These are phyloP conservation scores for Hordeum marinum DNA, from an alignment of 176 grass and related monocot species.

Conservation along the genomic window DNA sequence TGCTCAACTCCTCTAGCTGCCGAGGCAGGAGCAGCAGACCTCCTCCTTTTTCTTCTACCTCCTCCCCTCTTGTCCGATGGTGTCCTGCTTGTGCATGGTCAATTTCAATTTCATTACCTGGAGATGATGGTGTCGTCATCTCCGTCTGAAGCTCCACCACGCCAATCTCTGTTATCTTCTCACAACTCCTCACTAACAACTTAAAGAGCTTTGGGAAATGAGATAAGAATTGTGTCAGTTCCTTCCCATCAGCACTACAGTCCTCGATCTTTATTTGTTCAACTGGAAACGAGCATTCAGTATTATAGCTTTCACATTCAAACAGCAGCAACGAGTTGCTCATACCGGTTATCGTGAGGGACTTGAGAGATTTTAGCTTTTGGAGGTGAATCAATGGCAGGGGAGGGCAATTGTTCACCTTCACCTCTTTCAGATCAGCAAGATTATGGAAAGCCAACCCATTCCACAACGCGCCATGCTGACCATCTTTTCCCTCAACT, in stretches of 20 bases:
- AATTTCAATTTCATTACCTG: background rate
- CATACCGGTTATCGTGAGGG: too few relatives aligned
- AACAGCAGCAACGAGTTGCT: too few relatives aligned
- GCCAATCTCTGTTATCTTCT: background rate
- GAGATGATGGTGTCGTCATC: too few relatives aligned
- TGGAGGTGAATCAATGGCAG: too few relatives aligned
- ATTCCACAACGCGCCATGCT: too few relatives aligned
- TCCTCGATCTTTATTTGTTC: rapidly evolving
- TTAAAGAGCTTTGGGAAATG: background rate
- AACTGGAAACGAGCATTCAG: background rate
- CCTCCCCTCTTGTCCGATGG: background rate
- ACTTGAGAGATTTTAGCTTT: too few relatives aligned
- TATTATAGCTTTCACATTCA: background rate
- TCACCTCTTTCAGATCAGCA: too few relatives aligned
- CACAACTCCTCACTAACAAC: rapidly evolving
- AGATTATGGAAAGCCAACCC: too few relatives aligned
- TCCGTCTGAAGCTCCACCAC: background rate
- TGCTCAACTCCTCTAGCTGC: rapidly evolving
- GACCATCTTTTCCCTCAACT: too few relatives aligned
- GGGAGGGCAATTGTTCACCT: too few relatives aligned
- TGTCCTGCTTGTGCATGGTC: background rate
- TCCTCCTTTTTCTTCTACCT: background rate
- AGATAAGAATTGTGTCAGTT: background rate
- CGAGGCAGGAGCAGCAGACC: background rate
- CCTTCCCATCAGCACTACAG: background rate